Conservation (phyloP, 2,329 filamentous ascomycete genomes). For the Epichloe brachyelytri region DNA sequence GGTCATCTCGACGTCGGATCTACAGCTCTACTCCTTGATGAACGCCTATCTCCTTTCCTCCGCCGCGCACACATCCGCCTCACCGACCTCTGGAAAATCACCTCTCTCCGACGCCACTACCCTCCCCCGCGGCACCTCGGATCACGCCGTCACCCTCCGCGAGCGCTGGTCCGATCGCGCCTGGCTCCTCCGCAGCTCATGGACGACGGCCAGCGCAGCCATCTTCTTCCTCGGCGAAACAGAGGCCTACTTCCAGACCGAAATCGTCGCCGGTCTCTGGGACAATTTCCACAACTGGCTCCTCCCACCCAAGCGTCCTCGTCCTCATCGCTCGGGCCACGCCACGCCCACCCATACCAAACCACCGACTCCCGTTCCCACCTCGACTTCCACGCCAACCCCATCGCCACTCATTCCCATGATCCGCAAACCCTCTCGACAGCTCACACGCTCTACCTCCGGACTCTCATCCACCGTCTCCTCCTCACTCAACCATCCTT, state of each 20-base stretch:
- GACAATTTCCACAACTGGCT: conserved; percentile 69
- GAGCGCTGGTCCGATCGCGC: conserved; percentile 50
- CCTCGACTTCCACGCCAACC: not conserved
- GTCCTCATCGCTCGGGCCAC: not conserved
- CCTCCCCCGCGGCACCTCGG: conserved; percentile 51
- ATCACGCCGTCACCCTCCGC: conserved; percentile 48
- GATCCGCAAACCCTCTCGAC: conserved; percentile 77
- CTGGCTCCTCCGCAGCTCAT: conserved; percentile 63
- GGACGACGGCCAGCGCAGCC: conserved; percentile 79
- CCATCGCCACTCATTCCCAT: conserved; percentile 25
- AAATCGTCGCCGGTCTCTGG: conserved; percentile 74
- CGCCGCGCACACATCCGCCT: conserved; percentile 76
- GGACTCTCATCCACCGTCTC: conserved; percentile 51
- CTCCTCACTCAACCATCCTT: conserved; percentile 52
- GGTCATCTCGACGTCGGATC: conserved; percentile 64
- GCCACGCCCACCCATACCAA: not conserved
- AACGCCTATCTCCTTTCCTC: conserved; percentile 81
- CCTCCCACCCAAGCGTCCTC: conserved; percentile 23
- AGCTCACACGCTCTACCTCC: conserved; percentile 67
- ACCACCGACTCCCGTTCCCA: not conserved
- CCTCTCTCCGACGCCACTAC: conserved; percentile 62
- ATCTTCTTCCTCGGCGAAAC: conserved; percentile 84
- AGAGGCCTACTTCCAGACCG: conserved; percentile 78
- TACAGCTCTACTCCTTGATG: conserved; percentile 70
- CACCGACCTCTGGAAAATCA: conserved; percentile 77